Conservation (phyloP, 192 early-diverging fungal genomes). For the Backusella circina region DNA sequence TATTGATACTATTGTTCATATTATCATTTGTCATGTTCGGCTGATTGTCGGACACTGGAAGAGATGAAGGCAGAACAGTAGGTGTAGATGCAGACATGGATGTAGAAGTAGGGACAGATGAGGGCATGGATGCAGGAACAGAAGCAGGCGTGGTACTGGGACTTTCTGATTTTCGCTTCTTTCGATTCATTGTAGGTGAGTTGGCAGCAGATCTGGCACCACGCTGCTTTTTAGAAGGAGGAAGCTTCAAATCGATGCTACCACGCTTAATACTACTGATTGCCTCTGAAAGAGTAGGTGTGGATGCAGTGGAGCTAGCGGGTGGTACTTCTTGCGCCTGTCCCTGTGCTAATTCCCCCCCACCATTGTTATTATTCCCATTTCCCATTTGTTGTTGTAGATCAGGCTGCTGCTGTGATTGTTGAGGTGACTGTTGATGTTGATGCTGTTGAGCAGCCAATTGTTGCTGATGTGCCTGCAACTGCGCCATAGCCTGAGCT, state of each 20-base stretch:
- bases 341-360: background rate
- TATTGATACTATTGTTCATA: background rate
- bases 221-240: conserved; percentile 23
- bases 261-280: conserved; percentile 19
- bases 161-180: background rate
- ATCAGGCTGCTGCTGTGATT: conserved; percentile 11
- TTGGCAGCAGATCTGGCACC: conserved; percentile 3
- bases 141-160: background rate
- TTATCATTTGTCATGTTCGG: background rate
- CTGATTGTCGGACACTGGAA: background rate
- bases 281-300: background rate
- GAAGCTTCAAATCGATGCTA: conserved; percentile 34
- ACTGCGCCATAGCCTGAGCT: conserved; percentile 1
- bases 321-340: background rate
- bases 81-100: background rate
- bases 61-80: background rate
- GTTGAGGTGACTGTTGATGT: too few species aligned
- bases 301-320: background rate
- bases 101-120: background rate
- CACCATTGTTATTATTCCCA: background rate
- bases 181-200: conserved; percentile 5
- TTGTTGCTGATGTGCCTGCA: conserved; percentile 10
- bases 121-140: background rate
- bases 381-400: background rate
- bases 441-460: conserved; percentile 5